Evolutionary conservation across 257 asterid genomes (phyloP).

Genomic region (Solanum dulcamara): DNA sequence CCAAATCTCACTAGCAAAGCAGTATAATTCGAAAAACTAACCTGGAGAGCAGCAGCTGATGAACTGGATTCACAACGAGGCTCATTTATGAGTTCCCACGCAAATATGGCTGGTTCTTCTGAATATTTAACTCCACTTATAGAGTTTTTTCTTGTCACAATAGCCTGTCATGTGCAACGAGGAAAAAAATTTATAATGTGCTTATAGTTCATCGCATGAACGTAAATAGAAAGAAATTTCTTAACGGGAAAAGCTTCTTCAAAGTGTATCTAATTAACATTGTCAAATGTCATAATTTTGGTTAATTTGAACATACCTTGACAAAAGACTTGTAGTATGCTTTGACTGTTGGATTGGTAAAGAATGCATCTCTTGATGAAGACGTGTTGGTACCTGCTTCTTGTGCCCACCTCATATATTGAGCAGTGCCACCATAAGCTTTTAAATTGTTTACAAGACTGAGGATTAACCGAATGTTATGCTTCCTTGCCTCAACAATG

Average conservation of each 20-base stretch:
- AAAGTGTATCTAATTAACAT: neutral
- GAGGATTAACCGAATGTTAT: conserved; percentile 33
- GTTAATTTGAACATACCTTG: conserved; percentile 15
- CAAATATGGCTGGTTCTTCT: conserved; percentile 46
- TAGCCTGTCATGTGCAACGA: conserved; percentile 6
- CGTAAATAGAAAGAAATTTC: neutral
- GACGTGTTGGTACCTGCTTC: conserved; percentile 31
- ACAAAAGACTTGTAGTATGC: conserved; percentile 32
- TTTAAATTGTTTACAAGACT: conserved; percentile 47
- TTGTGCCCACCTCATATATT: conserved; percentile 44
- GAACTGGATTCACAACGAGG: conserved; percentile 41
- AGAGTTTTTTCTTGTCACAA: conserved; percentile 33
- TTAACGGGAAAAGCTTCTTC: neutral
- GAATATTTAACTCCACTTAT: conserved; percentile 30
- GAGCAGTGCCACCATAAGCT: conserved; percentile 51
- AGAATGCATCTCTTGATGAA: conserved; percentile 32
- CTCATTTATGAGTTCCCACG: conserved; percentile 59
- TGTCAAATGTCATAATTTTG: neutral
- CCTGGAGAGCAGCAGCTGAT: conserved; percentile 43
- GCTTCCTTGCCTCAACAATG: conserved; percentile 40
- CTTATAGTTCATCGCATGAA: neutral
- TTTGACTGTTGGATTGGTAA: conserved; percentile 25
- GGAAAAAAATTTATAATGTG: neutral
- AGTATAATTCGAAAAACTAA: neutral
- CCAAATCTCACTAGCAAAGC: neutral